A percentile compares a stretch with the other conserved stretches of the same genome.
phyloP scores from a whole-genome alignment of 2,329 filamentous ascomycete genomes.

The Neoarthrinium moseri region DNA sequence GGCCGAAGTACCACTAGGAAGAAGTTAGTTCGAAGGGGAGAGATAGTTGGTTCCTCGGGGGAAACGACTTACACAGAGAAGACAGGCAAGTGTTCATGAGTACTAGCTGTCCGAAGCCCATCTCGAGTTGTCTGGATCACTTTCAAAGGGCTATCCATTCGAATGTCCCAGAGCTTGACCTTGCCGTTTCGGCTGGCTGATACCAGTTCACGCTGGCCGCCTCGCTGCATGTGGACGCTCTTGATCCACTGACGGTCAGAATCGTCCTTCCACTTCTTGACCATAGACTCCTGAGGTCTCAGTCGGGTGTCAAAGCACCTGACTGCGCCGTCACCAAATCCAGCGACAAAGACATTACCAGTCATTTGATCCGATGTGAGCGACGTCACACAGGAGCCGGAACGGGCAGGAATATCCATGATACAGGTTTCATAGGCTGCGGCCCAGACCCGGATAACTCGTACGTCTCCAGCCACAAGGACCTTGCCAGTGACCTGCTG shows the following conservation, averaged over 20 bases:
- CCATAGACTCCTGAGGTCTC: constrained; percentile 85
- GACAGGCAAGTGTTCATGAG: constrained; percentile 94
- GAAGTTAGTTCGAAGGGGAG: background rate
- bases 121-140: constrained; percentile 74
- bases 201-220: constrained; percentile 86
- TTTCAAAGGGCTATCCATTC: constrained; percentile 75
- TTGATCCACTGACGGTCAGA: constrained; percentile 84
- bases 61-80: constrained; percentile 85
- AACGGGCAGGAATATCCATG: constrained; percentile 90
- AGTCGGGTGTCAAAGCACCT: constrained; percentile 90
- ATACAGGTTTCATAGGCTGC: constrained; percentile 90
- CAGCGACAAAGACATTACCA: constrained; percentile 91
- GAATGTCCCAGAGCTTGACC: constrained; percentile 93
- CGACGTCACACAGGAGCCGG: constrained; percentile 92
- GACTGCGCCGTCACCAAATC: constrained; percentile 93
- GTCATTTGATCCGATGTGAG: constrained; percentile 97
- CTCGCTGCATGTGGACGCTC: constrained; percentile 94
- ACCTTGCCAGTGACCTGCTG: constrained; percentile 95
- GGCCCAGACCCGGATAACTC: constrained; percentile 95
- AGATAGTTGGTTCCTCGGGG: no score
- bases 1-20: constrained; percentile 74
- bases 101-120: constrained; percentile 80
- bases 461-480: constrained; percentile 93
- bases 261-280: constrained; percentile 95
- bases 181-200: constrained; percentile 90